Base-by-base conservation (phyloP, 2,329 filamentous ascomycete species). In the Alternaria brassicae region DNA sequence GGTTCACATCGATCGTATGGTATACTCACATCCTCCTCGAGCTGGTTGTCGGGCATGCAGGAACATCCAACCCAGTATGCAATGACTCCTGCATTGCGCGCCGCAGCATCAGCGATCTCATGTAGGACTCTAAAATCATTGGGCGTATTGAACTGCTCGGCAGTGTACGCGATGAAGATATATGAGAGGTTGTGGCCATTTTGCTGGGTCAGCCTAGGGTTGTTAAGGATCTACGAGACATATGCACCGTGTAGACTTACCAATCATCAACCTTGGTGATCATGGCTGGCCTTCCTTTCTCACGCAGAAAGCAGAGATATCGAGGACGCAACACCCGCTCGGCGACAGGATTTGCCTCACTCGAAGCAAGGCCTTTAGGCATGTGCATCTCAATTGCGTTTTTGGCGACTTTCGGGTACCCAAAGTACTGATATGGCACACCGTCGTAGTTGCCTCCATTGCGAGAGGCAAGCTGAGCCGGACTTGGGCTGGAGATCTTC, bases 51-150 rank as follows among this genome's bases (percentile, higher is more conserved):
- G 3, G 75, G 72, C 59, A 82, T 79, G 59, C 81, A 82, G 45
- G 76, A 77, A 57, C 77, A 80, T 12, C 78, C 79, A 8, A 81
- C 63, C 81, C 81, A 82, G 59, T 81, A 82, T 0, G 79, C 80
- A 13, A 65, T 61, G 5, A 78, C 77, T 1, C 74, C 76, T 4
- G 77, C 78, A 21, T 70, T 67, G 7, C 69, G 69, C 2, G 80
- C 77, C 0, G 80, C 80, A 2, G 71, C 69, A 40, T 79, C 76
- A 4, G 77, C 79, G 48, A 79, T 79, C 17, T 72, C 58, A 19
- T 78, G 72, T 2, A 81, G 62, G 0, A 56, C 68, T 9, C 66
- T 56, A 0, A 81, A 66, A 0, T 68, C 69, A 1, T 77, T 65
- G 8, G 53, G 42, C 2, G 58, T 69, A 4, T 67, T 63, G 30